Percentiles rank a stretch among this genome's conserved stretches.
Evolutionary conservation across 2,329 filamentous ascomycete species (phyloP).

Genomic region (Exserohilum rostratum): DNA sequence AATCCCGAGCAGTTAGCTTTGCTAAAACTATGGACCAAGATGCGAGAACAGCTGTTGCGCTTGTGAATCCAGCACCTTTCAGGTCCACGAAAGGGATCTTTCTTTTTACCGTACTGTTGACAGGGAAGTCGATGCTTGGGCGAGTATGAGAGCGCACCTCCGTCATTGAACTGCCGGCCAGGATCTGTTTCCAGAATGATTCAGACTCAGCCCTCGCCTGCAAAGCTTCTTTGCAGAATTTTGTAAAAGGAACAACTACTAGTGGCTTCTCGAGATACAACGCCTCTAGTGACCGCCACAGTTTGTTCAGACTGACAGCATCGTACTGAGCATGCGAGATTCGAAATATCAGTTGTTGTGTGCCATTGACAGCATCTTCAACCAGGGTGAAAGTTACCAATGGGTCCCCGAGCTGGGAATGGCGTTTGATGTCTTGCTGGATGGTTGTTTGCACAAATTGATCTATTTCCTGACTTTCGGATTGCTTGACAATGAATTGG

Average conservation of each 20-base stretch:
- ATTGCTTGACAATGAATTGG: background rate
- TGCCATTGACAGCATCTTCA: background rate
- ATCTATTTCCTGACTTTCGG: background rate
- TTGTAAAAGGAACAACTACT: slow-evolving; percentile 1
- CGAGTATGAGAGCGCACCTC: background rate
- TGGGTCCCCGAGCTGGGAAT: background rate
- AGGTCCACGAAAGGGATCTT: background rate
- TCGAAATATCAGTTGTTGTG: slow-evolving; percentile 3
- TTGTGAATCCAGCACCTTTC: background rate
- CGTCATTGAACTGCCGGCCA: slow-evolving; percentile 2
- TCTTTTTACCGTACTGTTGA: slow-evolving; percentile 2
- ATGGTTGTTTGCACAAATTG: background rate
- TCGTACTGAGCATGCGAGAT: slow-evolving; percentile 9
- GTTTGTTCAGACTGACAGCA: slow-evolving; percentile 2
- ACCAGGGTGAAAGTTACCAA: background rate
- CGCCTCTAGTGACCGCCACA: slow-evolving; percentile 5
- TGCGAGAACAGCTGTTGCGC: slow-evolving; percentile 4
- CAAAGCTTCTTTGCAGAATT: background rate
- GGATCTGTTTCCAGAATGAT: background rate
- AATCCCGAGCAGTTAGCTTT: background rate
- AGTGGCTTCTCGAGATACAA: background rate
- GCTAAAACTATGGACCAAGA: slow-evolving; percentile 4
- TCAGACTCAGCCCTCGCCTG: background rate
- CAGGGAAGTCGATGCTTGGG: background rate
- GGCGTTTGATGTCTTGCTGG: slow-evolving; percentile 4